A percentile compares a stretch with the other conserved stretches of the same genome.
Evolutionary conservation across 768 basidiomycete genomes (phyloP).

Genomic region (Coprinellus aureogranulatus): DNA sequence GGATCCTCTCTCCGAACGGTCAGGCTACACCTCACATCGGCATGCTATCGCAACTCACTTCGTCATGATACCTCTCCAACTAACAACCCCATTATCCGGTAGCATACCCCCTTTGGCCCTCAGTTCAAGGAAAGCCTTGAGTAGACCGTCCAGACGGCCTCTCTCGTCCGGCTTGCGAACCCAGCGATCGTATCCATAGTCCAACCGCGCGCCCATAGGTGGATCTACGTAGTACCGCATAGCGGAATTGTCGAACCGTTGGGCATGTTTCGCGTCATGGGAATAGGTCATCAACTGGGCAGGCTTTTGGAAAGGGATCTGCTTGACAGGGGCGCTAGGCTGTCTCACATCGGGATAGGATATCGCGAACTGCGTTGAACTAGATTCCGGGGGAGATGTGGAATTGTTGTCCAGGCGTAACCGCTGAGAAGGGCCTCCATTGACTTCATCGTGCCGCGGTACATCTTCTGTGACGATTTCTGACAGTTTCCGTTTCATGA

Average conservation of each 20-base stretch:
- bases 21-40: not conserved
- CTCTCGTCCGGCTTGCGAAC: constrained; percentile 60
- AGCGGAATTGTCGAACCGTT: constrained; percentile 67
- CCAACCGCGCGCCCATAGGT: constrained; percentile 62
- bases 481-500: too few relatives aligned
- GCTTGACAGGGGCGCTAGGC: constrained; percentile 9
- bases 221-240: constrained; percentile 71
- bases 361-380: not conserved
- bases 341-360: constrained; percentile 19
- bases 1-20: constrained; percentile 55
- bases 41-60: constrained; percentile 49
- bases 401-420: too few relatives aligned
- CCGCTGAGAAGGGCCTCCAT: too few relatives aligned
- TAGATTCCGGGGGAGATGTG: too few relatives aligned
- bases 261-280: constrained; percentile 52
- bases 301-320: constrained; percentile 66
- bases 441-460: too few relatives aligned
- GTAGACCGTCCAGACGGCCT: constrained; percentile 65
- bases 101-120: constrained; percentile 23
- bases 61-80: constrained; percentile 84
- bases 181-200: constrained; percentile 75
- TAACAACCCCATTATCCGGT: constrained; percentile 54
- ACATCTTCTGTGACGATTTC: too few relatives aligned
- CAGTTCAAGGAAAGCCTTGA: constrained; percentile 54
- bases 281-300: constrained; percentile 70